A percentile compares a stretch with the other conserved stretches of the same genome.
Conservation (phyloP, 495 filamentous ascomycete species). For the Tuber indicum region DNA sequence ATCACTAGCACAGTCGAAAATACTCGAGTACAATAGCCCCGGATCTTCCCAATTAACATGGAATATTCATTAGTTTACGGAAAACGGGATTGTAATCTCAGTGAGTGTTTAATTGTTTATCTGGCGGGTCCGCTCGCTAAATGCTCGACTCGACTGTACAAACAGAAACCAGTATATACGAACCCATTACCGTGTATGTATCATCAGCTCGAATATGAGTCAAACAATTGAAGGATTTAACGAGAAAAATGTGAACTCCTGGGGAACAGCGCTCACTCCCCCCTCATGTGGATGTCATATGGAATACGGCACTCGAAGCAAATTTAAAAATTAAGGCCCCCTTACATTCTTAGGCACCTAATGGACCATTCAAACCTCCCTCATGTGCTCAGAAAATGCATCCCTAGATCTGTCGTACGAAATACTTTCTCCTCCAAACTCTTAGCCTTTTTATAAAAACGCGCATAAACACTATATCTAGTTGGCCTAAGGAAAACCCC, state of each 20-base stretch:
- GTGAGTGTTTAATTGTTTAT: background rate
- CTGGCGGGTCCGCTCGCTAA: background rate
- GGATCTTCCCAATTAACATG: background rate
- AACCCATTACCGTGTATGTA: background rate
- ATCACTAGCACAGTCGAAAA: background rate
- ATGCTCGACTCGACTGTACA: background rate
- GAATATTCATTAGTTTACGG: background rate
- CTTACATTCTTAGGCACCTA: background rate
- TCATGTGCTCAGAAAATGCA: background rate
- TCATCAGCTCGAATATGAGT: background rate
- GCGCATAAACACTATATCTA: background rate
- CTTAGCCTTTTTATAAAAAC: background rate
- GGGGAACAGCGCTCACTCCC: background rate
- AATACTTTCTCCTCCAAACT: background rate
- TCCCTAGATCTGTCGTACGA: background rate
- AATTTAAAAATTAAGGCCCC: background rate
- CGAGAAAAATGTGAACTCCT: background rate
- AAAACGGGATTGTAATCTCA: background rate
- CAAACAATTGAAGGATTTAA: too few species aligned
- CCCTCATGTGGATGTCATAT: background rate
- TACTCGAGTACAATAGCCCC: background rate
- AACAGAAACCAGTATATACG: background rate
- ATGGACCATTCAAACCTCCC: background rate
- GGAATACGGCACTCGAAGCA: background rate
- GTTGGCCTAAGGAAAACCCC: background rate